Conservation (phyloP, 1,284 basidiomycete genomes). For the Cryptococcus hybrid region DNA sequence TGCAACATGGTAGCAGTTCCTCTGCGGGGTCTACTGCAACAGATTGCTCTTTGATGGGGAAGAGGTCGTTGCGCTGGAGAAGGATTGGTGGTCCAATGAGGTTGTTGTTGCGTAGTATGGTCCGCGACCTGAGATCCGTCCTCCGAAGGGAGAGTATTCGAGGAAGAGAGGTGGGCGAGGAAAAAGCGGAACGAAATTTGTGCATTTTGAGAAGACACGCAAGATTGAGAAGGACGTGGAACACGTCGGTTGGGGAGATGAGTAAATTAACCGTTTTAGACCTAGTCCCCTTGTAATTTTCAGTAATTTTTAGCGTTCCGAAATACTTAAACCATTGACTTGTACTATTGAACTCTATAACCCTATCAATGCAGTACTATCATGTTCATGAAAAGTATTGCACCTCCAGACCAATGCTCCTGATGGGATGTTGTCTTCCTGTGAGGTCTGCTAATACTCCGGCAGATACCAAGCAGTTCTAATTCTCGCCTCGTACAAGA, state of each 20-base stretch:
- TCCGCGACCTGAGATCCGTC: slow-evolving; percentile 10
- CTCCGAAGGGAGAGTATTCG: neutral
- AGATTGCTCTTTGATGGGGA: neutral
- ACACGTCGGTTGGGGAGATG: slow-evolving; percentile 11
- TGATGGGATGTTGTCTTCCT: slow-evolving; percentile 77
- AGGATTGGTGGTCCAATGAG: slow-evolving; percentile 29
- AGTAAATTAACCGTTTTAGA: slow-evolving; percentile 1
- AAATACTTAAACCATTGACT: neutral
- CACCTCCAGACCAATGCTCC: slow-evolving; percentile 82
- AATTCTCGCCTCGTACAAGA: slow-evolving; percentile 93
- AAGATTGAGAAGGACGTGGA: slow-evolving; percentile 8
- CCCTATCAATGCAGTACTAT: neutral
- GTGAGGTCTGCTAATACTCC: slow-evolving; percentile 86
- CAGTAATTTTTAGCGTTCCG: neutral
- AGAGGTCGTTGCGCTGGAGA: slow-evolving; percentile 17
- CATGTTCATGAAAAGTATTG: slow-evolving; percentile 66
- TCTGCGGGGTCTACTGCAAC: neutral
- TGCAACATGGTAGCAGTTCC: neutral
- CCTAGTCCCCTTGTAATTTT: neutral
- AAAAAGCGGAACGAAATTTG: neutral
- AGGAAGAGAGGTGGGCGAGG: neutral
- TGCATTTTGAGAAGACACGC: neutral
- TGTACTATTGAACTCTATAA: neutral
- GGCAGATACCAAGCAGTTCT: slow-evolving; percentile 84
- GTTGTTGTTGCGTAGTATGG: slow-evolving; percentile 32